A percentile compares a stretch with the other conserved stretches of the same genome.
Evolutionary conservation across 306 rosid genomes (phyloP).

Genomic region (Citrullus amarus): DNA sequence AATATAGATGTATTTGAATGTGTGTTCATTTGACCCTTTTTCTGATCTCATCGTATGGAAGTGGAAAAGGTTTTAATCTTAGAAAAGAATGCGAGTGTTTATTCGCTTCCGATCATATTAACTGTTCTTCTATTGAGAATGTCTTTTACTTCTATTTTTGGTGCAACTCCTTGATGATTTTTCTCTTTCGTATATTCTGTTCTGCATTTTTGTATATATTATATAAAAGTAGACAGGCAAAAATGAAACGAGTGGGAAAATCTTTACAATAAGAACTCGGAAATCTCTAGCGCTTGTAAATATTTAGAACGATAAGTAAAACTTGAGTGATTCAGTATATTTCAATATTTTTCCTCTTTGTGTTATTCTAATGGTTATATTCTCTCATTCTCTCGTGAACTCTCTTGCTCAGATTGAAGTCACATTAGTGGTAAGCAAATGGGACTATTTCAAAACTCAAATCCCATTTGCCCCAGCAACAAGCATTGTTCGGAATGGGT

Average conservation of each 20-base stretch:
- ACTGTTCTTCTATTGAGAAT: background rate
- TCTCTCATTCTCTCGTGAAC: background rate
- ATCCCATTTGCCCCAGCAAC: slow-evolving; percentile 19
- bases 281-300: background rate
- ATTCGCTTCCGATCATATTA: background rate
- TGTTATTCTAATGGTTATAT: background rate
- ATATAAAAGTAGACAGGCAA: background rate
- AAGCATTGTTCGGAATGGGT: slow-evolving; percentile 40
- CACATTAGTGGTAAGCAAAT: slow-evolving; percentile 1
- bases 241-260: background rate
- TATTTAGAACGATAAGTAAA: too few species aligned
- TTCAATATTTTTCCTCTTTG: background rate
- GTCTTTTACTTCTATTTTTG: background rate
- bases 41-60: background rate
- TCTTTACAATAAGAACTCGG: background rate
- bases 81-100: background rate
- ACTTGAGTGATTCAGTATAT: background rate
- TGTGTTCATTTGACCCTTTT: background rate
- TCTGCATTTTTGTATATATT: background rate
- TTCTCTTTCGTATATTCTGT: background rate
- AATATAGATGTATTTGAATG: background rate
- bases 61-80: background rate
- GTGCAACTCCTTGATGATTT: background rate
- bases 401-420: slow-evolving; percentile 4
- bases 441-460: slow-evolving; percentile 20